Base-by-base conservation (phyloP, 352 stramenopile species). In the Phytophthora pseudosyringae region DNA sequence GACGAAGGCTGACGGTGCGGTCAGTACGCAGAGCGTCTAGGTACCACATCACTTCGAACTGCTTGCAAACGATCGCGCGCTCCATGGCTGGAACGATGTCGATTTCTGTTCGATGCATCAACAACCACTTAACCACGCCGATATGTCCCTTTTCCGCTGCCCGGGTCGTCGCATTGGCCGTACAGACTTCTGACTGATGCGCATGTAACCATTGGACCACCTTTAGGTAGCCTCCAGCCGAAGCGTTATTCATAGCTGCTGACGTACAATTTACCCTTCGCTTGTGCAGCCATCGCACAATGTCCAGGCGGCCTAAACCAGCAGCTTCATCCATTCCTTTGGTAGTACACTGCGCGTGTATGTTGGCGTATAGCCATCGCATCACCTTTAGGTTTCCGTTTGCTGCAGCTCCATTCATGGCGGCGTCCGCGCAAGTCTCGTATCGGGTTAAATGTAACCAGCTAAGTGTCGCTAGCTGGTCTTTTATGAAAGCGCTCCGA, bases 281-380 rank as follows among this genome's bases (percentile, higher is more conserved):
- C 21, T 15, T 10, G 12, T 32, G 16, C 16, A 54, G 13, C 47
- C 47, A 44, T 32, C 32, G 8, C n/a, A 54, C 5, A 31, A 39
- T 18, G 26, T 40, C 13, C 13, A 39, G 18, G 16, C 12, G 28
- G 13, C 45, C 45, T 11, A 9, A 26, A 9, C 10, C 26, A 4
- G 45, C 28, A 26, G 45, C 45, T 11, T 28, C 31, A 38, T 28
- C 29, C 45, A 52, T 52, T 11, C 26, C 28, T 11, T 52, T 52
- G 3, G n/a, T 16, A 8, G 45, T 28, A 21, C 10, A 32, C 3
- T n/a, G 12, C 32, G 41, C 38, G 4, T 7, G 18, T 1, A 28
- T 44, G 25, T 59, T 47, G 16, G 26, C 16, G 40, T 49, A 38
- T 13, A 59, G 38, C 51, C 51, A 59, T 29, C 49, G 38, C 13